These are phyloP conservation scores for Leptodontidium sp. DNA, from an alignment of 2,329 filamentous ascomycete species.

Conservation along the genomic window DNA sequence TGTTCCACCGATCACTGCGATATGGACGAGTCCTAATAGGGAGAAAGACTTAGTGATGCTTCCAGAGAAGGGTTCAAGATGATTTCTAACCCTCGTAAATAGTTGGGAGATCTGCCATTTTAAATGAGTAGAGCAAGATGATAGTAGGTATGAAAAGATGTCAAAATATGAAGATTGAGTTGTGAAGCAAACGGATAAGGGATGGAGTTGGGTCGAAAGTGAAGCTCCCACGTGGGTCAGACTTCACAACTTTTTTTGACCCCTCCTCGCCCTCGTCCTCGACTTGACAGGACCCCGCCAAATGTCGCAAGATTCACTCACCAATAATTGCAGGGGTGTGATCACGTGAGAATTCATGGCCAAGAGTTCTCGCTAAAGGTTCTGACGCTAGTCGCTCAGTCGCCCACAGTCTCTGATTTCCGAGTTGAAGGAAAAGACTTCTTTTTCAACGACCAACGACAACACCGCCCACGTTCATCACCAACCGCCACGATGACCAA, in stretches of 20 bases:
- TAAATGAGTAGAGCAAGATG: conserved; percentile 8
- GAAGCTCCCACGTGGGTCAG: conserved; percentile 27
- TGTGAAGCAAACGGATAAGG: not conserved
- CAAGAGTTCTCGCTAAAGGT: conserved; percentile 19
- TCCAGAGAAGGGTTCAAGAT: not conserved
- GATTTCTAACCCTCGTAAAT: conserved; percentile 37
- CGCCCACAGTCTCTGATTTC: conserved; percentile 12
- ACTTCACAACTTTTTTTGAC: conserved; percentile 23
- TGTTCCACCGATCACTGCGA: conserved; percentile 93
- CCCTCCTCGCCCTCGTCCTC: conserved; percentile 4
- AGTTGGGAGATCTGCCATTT: conserved; percentile 42
- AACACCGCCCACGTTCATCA: conserved; percentile 40
- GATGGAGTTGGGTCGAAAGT: not conserved
- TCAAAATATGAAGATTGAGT: not conserved
- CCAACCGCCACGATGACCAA: conserved; percentile 70
- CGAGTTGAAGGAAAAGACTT: not conserved
- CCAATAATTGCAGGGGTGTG: not conserved
- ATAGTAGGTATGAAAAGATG: not conserved
- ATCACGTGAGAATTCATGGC: no score
- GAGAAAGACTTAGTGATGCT: conserved; percentile 8
- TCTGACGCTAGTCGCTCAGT: not conserved
- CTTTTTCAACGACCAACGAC: conserved; percentile 32
- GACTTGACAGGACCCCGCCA: conserved; percentile 23
- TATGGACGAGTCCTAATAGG: conserved; percentile 71
- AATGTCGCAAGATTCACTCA: conserved; percentile 1